Base-by-base conservation (phyloP, 2,329 filamentous ascomycete species). In the Phyllosticta capitalensis region DNA sequence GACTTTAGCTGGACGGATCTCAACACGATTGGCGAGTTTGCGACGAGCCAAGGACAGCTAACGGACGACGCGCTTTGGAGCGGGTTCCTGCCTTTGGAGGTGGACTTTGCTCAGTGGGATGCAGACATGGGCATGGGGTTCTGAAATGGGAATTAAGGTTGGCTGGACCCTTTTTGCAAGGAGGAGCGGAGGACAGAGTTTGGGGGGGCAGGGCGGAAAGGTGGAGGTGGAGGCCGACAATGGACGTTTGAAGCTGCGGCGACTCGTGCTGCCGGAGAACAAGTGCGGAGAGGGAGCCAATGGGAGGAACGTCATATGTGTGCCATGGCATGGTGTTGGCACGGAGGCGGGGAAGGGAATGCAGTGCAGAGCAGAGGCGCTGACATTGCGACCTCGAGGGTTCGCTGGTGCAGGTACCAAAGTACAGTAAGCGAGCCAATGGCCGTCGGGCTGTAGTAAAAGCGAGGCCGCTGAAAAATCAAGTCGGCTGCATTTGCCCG, bases 1-100 rank as follows among this genome's bases (percentile, higher is more conserved):
- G 76, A 78, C 61, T 79, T 79, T 64, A 75, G 74, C 26, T 79
- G 76, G 76, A 78, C 76, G 2, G 76, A 79, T 66, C 65, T 79
- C 2, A 67, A 72, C 61, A 76, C 76, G 14, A 76, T 79, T 14
- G 76, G 76, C 5, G 75, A 78, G 33, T 78, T 78, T 61, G 77
- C 75, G 0, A 72, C 78, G 56, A 75, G 76, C 65, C 76, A 75
- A 0, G 69, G 69, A 14, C 50, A 54, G 26, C 22, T 53, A 14
- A 53, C 54, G 10, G 58, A 54, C 17, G 51, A 52, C 28, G 54
- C 52, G 30, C 49, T 56, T 28, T 73, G 69, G 67, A 66, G 67
- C 17, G 71, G 72, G 0, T 74, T 74, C 26, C 54, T 74, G 55
- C 72, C 72, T 1, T 59, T 73, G 21, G 71, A 74, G 62, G 69